Base-by-base conservation (phyloP, 2,329 filamentous ascomycete genomes). In the Beauveria caledonica region DNA sequence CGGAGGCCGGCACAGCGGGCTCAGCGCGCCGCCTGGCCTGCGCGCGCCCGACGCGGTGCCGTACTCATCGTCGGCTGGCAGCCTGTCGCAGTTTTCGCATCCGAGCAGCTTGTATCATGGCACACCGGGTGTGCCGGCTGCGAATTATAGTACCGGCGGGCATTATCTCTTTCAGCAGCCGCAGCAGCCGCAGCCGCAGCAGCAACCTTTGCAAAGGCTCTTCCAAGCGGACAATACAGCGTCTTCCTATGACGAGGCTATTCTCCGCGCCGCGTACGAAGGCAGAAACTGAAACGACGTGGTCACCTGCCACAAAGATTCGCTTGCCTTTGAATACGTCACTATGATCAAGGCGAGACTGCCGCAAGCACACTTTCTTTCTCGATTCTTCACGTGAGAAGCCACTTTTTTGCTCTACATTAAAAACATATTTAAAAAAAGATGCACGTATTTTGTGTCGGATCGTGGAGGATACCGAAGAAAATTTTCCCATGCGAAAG, bases 81-180 rank as follows among this genome's bases (percentile, higher is more conserved):
- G 68, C 5, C 62, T 68, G 7, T 71, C 69, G 15, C 66, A 64
- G 7, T 83, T 83, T 63, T 78, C 80, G 15, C 73, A 81, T 60
- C 70, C 73, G 1, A 83, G 80, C 67, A 82, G 78, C 63, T 64
- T 84, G 23, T 81, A 79, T 60, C 76, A 74, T 45, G 77, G 80
- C 39, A 80, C 78, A 5, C 79, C 78, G 1, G 46, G 36, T 3
- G 27, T n/a, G 27, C 25, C 33, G 13, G 46, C n/a, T 1, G 39
- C 40, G 3, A 48, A 15, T 10, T 60, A 60, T 13, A 44, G 27
- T 29, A 40, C 33, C 27, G 40, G 36, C n/a, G 56, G 50, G 44
- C 54, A 53, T 3, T 48, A 48, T 48, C 33, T 17, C 11, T 54
- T 54, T 7, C 42, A 46, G 40, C 58, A 54, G 29, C 50, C 53